Conservation (phyloP, 2,329 filamentous ascomycete species). For the Cladosporium colombiae region DNA sequence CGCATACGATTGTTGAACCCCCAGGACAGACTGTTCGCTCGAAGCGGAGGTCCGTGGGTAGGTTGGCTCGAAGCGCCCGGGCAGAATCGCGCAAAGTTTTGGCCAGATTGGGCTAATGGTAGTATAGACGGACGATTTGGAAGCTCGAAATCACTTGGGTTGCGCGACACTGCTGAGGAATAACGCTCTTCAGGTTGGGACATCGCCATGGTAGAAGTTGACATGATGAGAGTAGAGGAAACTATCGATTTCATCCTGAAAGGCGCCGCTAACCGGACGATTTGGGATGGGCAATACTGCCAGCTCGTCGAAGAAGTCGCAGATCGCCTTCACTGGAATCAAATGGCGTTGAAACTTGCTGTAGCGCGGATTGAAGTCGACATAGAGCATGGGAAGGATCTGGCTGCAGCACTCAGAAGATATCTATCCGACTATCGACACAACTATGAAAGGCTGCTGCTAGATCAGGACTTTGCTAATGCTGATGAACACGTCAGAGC, state of each 20-base stretch:
- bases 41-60: no score
- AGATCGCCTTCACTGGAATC: background rate
- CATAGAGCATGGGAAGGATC: background rate
- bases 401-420: background rate
- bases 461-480: background rate
- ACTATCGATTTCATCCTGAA: background rate
- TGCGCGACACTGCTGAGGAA: no score
- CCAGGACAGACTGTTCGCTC: no score
- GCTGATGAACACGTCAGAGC: background rate
- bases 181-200: no score
- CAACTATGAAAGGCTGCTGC: background rate
- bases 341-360: slow-evolving; percentile 1
- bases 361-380: background rate
- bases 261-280: background rate
- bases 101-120: no score
- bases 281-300: background rate
- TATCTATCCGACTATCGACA: slow-evolving; percentile 5
- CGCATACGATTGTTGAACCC: no score
- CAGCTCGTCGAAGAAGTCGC: background rate
- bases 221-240: background rate
- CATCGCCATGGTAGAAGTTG: background rate
- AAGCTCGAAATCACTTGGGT: no score
- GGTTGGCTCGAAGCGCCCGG: no score
- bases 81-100: no score
- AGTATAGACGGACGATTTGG: no score